Conservation (phyloP, 2,329 filamentous ascomycete species). For the Botrytis squamosa region DNA sequence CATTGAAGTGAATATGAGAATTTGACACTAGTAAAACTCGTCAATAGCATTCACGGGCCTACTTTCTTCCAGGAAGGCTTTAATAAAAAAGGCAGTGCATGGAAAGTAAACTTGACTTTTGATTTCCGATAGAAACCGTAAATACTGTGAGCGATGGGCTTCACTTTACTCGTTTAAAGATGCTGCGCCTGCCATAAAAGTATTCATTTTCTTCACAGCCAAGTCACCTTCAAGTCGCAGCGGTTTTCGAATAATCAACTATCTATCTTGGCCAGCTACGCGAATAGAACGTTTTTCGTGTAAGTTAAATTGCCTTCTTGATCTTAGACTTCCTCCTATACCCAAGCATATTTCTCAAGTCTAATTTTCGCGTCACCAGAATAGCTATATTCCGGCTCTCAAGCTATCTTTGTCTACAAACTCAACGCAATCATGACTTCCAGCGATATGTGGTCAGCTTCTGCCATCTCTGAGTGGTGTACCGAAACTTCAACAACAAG, state of each 20-base stretch:
- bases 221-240: neutral
- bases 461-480: neutral
- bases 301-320: neutral
- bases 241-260: neutral
- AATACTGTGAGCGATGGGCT: too few relatives aligned
- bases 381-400: neutral
- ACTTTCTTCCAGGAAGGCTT: neutral
- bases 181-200: too few relatives aligned
- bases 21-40: rapidly evolving
- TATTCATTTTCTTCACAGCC: neutral
- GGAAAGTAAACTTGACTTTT: neutral
- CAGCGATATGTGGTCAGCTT: too few relatives aligned
- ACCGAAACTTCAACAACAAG: neutral
- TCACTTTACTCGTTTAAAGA: neutral
- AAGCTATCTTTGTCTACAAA: neutral
- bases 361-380: neutral
- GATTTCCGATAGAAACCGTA: neutral
- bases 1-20: neutral
- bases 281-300: neutral
- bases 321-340: neutral
- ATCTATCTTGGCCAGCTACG: neutral
- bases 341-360: too few relatives aligned
- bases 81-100: neutral
- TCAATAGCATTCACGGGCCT: neutral
- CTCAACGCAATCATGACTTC: neutral